These are phyloP conservation scores for Rhinocladiella similis DNA, from an alignment of 2,329 filamentous ascomycete species.

Conservation along the genomic window DNA sequence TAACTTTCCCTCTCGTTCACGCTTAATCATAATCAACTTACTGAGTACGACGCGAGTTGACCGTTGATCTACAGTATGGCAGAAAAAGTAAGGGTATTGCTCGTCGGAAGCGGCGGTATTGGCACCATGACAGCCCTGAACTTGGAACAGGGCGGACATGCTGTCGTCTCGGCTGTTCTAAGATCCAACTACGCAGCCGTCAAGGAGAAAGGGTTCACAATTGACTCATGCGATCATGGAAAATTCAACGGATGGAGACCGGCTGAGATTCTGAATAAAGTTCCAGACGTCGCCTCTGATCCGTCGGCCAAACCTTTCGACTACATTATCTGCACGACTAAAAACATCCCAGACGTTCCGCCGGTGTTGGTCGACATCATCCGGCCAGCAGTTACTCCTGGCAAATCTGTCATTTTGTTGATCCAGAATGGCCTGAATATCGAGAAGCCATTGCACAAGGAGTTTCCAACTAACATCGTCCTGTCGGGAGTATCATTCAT, in stretches of 20 bases:
- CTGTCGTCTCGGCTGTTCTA: slow-evolving; percentile 56
- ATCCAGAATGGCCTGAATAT: slow-evolving; percentile 67
- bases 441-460: slow-evolving; percentile 52
- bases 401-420: slow-evolving; percentile 56
- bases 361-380: slow-evolving; percentile 53
- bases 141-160: slow-evolving; percentile 53
- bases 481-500: slow-evolving; percentile 57
- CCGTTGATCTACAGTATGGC: slow-evolving; percentile 9
- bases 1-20: too few species aligned
- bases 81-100: slow-evolving; percentile 45
- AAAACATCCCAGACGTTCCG: slow-evolving; percentile 57
- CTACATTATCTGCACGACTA: slow-evolving; percentile 59
- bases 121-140: slow-evolving; percentile 60
- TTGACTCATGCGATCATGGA: slow-evolving; percentile 55
- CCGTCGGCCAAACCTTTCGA: slow-evolving; percentile 44
- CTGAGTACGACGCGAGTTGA: not conserved
- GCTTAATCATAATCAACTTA: not conserved
- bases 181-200: slow-evolving; percentile 59
- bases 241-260: slow-evolving; percentile 52
- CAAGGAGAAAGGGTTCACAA: slow-evolving; percentile 52
- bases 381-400: slow-evolving; percentile 51
- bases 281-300: slow-evolving; percentile 45
- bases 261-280: slow-evolving; percentile 47
- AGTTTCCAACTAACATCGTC: slow-evolving; percentile 54
- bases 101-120: slow-evolving; percentile 59